A percentile compares a stretch with the other conserved stretches of the same genome.
These are phyloP conservation scores for Hericium rajendrae DNA, from an alignment of 768 basidiomycete genomes.

Conservation along the genomic window DNA sequence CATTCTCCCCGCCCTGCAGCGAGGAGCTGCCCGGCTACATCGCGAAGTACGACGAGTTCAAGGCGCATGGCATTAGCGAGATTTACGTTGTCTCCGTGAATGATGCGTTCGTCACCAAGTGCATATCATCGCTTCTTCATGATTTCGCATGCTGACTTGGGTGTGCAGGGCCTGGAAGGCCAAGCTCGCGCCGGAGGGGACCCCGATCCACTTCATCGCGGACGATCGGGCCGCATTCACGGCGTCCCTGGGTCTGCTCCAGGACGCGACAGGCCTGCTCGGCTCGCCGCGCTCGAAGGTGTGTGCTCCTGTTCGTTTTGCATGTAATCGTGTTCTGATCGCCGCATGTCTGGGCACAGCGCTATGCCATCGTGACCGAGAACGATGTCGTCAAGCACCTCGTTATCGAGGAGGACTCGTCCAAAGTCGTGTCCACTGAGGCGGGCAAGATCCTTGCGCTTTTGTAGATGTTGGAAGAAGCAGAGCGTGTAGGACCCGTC, in stretches of 20 bases:
- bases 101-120: slow-evolving; percentile 56
- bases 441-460: slow-evolving; percentile 32
- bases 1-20: slow-evolving; percentile 13
- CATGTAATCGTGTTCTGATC: neutral
- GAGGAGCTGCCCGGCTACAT: slow-evolving; percentile 36
- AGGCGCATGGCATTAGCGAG: slow-evolving; percentile 62
- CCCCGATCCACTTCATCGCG: slow-evolving; percentile 34
- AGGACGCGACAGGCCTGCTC: slow-evolving; percentile 43
- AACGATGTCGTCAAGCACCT: slow-evolving; percentile 59
- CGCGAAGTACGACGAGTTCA: slow-evolving; percentile 56
- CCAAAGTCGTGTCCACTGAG: slow-evolving; percentile 30
- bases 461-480: slow-evolving; percentile 10
- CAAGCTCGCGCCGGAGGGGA: slow-evolving; percentile 44
- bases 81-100: slow-evolving; percentile 72
- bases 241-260: slow-evolving; percentile 31
- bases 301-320: neutral
- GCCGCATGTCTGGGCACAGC: slow-evolving; percentile 20
- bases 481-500: too few species aligned
- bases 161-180: slow-evolving; percentile 48
- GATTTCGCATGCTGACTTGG: neutral
- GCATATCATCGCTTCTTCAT: neutral
- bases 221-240: slow-evolving; percentile 48
- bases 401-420: slow-evolving; percentile 31
- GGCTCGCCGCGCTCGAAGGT: slow-evolving; percentile 58
- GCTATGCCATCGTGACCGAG: slow-evolving; percentile 60